Percentiles rank a stretch among this genome's conserved stretches.
These are phyloP conservation scores for Oehlia diaphana DNA, from an alignment of 192 early-diverging fungal species.

Conservation along the genomic window DNA sequence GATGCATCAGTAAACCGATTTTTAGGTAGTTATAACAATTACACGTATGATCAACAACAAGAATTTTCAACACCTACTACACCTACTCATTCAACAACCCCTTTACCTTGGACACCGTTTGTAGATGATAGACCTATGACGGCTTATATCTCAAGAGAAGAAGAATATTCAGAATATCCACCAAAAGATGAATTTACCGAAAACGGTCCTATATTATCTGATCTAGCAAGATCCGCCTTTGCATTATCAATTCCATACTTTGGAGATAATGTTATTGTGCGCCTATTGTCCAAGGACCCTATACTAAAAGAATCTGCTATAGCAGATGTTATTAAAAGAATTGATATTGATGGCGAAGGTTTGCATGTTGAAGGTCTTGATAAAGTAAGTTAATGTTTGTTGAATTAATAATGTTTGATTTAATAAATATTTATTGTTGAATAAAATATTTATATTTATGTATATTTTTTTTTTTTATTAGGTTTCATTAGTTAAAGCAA, in stretches of 20 bases:
- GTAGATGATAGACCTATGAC: background rate
- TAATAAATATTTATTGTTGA: background rate
- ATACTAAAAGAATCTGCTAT: constrained; percentile 55
- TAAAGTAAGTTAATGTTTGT: constrained; percentile 13
- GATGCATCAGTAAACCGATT: constrained; percentile 9
- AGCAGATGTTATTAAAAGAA: constrained; percentile 43
- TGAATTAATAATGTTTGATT: background rate
- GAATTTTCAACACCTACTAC: background rate
- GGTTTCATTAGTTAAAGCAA: constrained; percentile 48
- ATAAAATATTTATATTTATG: background rate
- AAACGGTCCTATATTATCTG: constrained; percentile 31
- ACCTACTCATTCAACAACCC: background rate
- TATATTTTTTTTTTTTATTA: constrained; percentile 9
- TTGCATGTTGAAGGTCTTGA: constrained; percentile 34
- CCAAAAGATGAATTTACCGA: constrained; percentile 7
- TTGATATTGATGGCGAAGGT: constrained; percentile 38
- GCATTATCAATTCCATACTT: constrained; percentile 47
- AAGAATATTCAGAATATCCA: background rate
- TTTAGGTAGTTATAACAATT: background rate
- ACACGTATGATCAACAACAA: background rate
- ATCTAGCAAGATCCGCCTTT: constrained; percentile 37
- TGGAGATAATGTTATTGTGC: constrained; percentile 45
- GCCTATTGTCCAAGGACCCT: constrained; percentile 53
- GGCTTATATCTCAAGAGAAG: background rate
- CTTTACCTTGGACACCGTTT: background rate